Evolutionary conservation across 2,329 filamentous ascomycete genomes (phyloP).

Genomic region (Colletotrichum paranaense): DNA sequence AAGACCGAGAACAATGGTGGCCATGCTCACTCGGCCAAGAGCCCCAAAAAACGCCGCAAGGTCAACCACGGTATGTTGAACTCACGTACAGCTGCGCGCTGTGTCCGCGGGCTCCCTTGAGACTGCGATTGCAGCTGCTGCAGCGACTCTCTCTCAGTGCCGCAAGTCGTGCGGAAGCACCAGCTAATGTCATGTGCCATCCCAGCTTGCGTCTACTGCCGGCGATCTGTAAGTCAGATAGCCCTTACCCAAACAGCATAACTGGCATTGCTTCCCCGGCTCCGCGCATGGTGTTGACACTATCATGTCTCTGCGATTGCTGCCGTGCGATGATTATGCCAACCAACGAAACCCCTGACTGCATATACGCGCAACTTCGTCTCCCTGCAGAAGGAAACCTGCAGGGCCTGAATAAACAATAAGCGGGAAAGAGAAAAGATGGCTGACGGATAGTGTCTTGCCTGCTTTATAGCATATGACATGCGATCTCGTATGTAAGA

Average conservation of each 20-base stretch:
- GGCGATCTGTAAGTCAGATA: conserved; percentile 82
- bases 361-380: conserved; percentile 8
- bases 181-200: conserved; percentile 45
- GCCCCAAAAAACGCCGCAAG: conserved; percentile 87
- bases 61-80: conserved; percentile 83
- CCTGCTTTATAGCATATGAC: conserved; percentile 81
- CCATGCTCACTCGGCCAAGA: conserved; percentile 53
- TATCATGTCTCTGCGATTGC: conserved; percentile 15
- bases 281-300: conserved; percentile 16
- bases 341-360: conserved; percentile 19
- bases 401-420: background rate
- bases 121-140: conserved; percentile 30
- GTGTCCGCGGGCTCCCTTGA: background rate
- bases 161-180: conserved; percentile 39
- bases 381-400: background rate
- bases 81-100: background rate
- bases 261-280: conserved; percentile 39
- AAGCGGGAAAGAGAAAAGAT: conserved; percentile 38
- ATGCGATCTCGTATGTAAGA: conserved; percentile 82
- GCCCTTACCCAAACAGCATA: conserved; percentile 35
- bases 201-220: conserved; percentile 88
- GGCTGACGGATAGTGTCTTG: conserved; percentile 58
- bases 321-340: conserved; percentile 30
- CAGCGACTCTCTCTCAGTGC: conserved; percentile 37
- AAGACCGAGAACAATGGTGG: conserved; percentile 45